Evolutionary conservation across 805 yeast species (phyloP), one percentile per base, ranked within the genome.

Genomic region (Saccharomycopsis fodiens): DNA sequence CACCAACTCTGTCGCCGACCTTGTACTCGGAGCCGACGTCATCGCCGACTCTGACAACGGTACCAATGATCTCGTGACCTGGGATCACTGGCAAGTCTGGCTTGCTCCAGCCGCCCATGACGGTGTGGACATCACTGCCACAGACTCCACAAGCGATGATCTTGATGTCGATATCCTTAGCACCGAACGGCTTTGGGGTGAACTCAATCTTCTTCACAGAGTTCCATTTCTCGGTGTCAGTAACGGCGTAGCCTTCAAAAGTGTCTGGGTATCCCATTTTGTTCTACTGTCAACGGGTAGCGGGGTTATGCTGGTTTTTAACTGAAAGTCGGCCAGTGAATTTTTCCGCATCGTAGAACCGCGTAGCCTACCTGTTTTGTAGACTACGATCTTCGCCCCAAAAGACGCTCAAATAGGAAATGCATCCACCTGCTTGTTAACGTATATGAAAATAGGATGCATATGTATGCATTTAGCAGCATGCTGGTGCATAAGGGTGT

Each of bases 91-190:
- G 52, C 5, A 42, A 30, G 13, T 22, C 15, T 13, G 47, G 47
- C 47, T 60, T 63, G 16, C 42, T 39, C 54, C 54, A 51, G 29
- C 44, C 47, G n/a, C 36, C 44, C 13, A 21, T 39, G 31, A 44
- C 52, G 13, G 54, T 45, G 35, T 45, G 50, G 35, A 51, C 45
- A 23, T 81, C 86, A 27, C 78, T 70, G 16, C 85, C 88, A 64
- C 88, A 81, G 10, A 81, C 66, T 55, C 84, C 84, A 61, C 83
- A 78, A 48, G 75, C 72, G 52, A 73, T 78, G 42, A 75, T 72
- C 57, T 76, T 74, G 39, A 78, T 68, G 52, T 76, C 82, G 35
- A 79, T 68, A 54, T 78, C 39, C 51, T 52, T 63, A 4, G 58
- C 64, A 39, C 57, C 67, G 47, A 66, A 62, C 10, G 66, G 62